Base-by-base conservation (phyloP, 2,329 filamentous ascomycete genomes). In the Orbilia ellipsospora region DNA sequence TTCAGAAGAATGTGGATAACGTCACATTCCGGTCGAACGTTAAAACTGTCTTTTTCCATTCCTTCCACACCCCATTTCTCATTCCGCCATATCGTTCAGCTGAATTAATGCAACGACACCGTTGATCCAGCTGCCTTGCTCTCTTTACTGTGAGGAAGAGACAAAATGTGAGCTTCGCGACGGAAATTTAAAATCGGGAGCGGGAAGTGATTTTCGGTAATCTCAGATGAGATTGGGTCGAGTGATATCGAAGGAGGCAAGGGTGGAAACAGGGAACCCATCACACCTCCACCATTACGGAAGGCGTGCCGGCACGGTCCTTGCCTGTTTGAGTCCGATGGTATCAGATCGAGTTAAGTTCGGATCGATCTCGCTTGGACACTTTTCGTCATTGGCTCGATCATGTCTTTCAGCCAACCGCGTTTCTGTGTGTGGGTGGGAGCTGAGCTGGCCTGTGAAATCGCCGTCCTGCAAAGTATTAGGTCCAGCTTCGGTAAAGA, bases 151-250 rank as follows among this genome's bases (percentile, higher is more conserved):
- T 60, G 20, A 36, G 31, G 42, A 28, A 8, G 13, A 3, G 16
- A 18, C 18, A 54, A 44, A 57, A 16, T 10, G 16, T n/a, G 48
- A 62, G 23, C 55, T 63, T 75, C 52, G 72, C 57, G 45, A 75
- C 72, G 72, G 72, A 69, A 65, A 75, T 64, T 75, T 69, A 64
- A 55, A 64, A 60, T 65, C 64, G 64, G 64, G 63, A 69, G 64
- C 72, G 72, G 72, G 72, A 75, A 68, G 64, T 59, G 72, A 60
- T 75, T 75, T 67, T 75, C 72, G 72, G 72, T 64, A 75, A 75
- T 75, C 72, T 75, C 4, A 64, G 56, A 67, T 74, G 68, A 60
- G 70, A 74, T 74, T 63, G 63, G 67, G 42, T 48, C 48, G 61
- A 54, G 31, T 40, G 59, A 65, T 60, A 65, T 73, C 68, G 55